Conservation (phyloP, 257 asterid species). For the Dorcoceras hygrometricum region DNA sequence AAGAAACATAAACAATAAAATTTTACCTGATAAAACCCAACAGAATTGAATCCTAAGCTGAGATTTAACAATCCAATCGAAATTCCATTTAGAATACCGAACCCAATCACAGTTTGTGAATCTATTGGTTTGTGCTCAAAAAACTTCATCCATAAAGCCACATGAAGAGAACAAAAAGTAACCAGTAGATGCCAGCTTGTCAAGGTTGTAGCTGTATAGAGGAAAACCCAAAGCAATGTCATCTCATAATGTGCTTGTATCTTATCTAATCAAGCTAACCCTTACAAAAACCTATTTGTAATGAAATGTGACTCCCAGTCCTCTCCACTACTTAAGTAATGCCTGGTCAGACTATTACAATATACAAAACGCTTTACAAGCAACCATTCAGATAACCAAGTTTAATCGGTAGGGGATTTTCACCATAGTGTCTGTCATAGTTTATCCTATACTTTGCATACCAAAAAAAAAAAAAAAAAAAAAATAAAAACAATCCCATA, state of each 20-base stretch:
- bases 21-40: constrained; percentile 85
- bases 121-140: constrained; percentile 88
- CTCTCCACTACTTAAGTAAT: neutral
- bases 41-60: constrained; percentile 87
- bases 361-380: neutral
- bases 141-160: constrained; percentile 64
- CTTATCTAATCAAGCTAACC: neutral
- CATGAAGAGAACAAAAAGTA: constrained; percentile 79
- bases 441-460: neutral
- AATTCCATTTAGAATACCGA: constrained; percentile 80
- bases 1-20: constrained; percentile 15
- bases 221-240: constrained; percentile 15
- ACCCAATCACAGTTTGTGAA: constrained; percentile 62
- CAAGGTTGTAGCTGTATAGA: constrained; percentile 72
- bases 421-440: neutral
- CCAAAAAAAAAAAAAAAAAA: neutral
- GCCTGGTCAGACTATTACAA: neutral
- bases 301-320: constrained; percentile 8
- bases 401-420: neutral
- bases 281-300: neutral
- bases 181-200: constrained; percentile 95
- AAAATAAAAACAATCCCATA: neutral
- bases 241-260: neutral
- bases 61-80: constrained; percentile 89
- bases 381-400: constrained; percentile 7